Evolutionary conservation across 2,329 filamentous ascomycete species (phyloP), one percentile per base, ranked within the genome.

Genomic region (Epichloe bromicola): DNA sequence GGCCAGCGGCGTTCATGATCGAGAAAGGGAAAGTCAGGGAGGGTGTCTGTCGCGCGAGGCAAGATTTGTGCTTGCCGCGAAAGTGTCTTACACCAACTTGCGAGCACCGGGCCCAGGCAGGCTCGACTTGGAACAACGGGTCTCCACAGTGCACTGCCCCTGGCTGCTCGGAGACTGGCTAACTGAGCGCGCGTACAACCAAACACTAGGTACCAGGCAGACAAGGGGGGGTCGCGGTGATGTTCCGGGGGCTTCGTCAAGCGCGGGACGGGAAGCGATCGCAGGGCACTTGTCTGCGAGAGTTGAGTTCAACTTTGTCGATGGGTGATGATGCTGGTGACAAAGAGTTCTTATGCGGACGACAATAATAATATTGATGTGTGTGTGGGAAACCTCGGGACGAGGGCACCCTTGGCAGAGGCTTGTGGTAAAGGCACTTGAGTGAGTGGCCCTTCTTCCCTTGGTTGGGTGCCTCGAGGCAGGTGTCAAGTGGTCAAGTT

Each of bases 1-100:
- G 79, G 65, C 74, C 78, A 65, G 74, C 76, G 61, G 63, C 62
- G 65, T 64, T 86, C 83, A 87, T 86, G 71, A 67, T 78, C 58
- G 56, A 58, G 59, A 51, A 49, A 52, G 53, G 54, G 49, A 53
- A 57, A 54, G 57, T 54, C 49, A 53, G 57, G 52, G 42, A 53
- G 45, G 46, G 55, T 50, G 49, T 48, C 49, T 51, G 49, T 48
- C 50, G 52, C 52, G 54, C 54, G 58, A 61, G 55, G 58, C 56
- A 51, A 48, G 50, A 47, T 20, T 26, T 42, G 46, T 42, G 33
- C 46, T 11, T 11, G 8, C 41, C 23, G 47, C 44, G 20, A 52
- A 45, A 50, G 33, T 59, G 58, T 59, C 58, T 58, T 55, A 54
- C 49, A 52, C 52, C 42, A 53, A 54, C 47, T 48, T 53, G 49